These are phyloP conservation scores for Yamadazyma akitaensis DNA, from an alignment of 805 yeast genomes.

Conservation along the genomic window DNA sequence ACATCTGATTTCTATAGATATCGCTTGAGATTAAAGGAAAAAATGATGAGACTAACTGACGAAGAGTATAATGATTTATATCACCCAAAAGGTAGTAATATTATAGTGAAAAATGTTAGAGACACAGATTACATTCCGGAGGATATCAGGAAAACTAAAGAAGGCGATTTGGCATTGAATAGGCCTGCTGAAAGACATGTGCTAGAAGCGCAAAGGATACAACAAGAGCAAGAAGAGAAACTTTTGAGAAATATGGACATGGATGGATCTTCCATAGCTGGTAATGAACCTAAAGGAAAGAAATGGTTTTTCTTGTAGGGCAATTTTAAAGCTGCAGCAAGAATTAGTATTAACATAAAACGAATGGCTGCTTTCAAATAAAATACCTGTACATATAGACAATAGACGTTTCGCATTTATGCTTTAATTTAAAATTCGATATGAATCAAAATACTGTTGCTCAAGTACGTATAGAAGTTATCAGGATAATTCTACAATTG, in stretches of 20 bases:
- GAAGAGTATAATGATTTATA: conserved; percentile 63
- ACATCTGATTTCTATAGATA: conserved; percentile 64
- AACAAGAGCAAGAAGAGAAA: conserved; percentile 63
- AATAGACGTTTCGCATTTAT: neutral
- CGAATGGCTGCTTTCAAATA: neutral
- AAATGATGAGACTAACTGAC: conserved; percentile 52
- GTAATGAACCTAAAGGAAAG: neutral
- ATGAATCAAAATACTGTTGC: neutral
- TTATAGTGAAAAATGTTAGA: conserved; percentile 42
- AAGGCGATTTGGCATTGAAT: conserved; percentile 50
- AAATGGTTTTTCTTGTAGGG: neutral
- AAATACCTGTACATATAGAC: neutral
- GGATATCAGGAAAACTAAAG: conserved; percentile 41
- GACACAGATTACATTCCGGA: conserved; percentile 43
- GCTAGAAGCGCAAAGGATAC: conserved; percentile 67
- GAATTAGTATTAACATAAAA: neutral
- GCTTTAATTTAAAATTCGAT: neutral
- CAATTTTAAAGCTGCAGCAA: neutral
- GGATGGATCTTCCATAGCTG: neutral
- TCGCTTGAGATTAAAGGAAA: conserved; percentile 55
- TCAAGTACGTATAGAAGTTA: neutral
- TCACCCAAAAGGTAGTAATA: conserved; percentile 39
- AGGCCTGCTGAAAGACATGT: conserved; percentile 71
- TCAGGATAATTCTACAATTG: neutral
- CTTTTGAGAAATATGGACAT: conserved; percentile 21